phyloP scores from a whole-genome alignment of 1,284 basidiomycete species.

The Microbotryum saponariae region DNA sequence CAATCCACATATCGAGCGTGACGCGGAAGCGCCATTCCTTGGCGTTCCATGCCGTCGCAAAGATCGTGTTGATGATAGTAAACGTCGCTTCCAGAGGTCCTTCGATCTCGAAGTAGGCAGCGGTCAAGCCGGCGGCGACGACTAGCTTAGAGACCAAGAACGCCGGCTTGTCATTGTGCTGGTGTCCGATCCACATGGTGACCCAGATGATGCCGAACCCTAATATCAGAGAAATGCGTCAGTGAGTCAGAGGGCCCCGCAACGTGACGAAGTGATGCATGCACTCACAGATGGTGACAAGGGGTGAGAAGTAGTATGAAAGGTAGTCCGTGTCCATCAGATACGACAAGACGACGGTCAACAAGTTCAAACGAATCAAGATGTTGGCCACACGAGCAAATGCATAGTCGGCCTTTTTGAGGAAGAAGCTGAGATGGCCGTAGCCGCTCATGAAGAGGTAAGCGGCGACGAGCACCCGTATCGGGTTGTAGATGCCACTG shows the following conservation, averaged over 20 bases:
- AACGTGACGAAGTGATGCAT: background rate
- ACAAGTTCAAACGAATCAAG: conserved; percentile 69
- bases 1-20: conserved; percentile 76
- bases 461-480: conserved; percentile 74
- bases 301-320: conserved; percentile 38
- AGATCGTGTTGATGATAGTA: conserved; percentile 55
- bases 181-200: conserved; percentile 63
- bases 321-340: conserved; percentile 85
- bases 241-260: background rate
- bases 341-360: conserved; percentile 72
- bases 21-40: conserved; percentile 79
- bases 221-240: conserved; percentile 1
- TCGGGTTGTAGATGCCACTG: conserved; percentile 80
- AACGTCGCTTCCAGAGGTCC: conserved; percentile 62
- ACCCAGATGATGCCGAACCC: conserved; percentile 75
- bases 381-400: conserved; percentile 63
- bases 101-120: conserved; percentile 57
- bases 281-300: conserved; percentile 42
- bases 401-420: conserved; percentile 76
- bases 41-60: conserved; percentile 71
- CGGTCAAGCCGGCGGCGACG: conserved; percentile 55
- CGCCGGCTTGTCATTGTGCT: conserved; percentile 60
- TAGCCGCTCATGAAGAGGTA: conserved; percentile 63
- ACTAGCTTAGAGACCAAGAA: conserved; percentile 66
- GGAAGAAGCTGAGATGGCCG: conserved; percentile 52